phyloP scores from a whole-genome alignment of 768 basidiomycete species.

The Crassisporium funariophilum region DNA sequence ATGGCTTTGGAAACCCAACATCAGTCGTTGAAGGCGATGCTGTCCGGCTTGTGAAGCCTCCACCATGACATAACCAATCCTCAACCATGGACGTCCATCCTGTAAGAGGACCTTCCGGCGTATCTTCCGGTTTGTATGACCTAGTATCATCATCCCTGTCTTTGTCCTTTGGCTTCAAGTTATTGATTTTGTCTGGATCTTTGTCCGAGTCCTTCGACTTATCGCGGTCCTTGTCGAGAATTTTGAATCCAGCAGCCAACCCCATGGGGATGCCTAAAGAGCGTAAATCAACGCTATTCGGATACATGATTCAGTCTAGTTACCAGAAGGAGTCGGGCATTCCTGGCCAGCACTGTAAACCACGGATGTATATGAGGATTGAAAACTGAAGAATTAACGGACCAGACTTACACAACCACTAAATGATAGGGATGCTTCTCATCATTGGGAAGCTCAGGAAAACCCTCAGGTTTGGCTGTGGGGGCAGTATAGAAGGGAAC shows the following conservation, averaged over 20 bases:
- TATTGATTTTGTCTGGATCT: slow-evolving; percentile 30
- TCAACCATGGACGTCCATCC: slow-evolving; percentile 82
- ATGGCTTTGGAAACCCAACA: slow-evolving; percentile 42
- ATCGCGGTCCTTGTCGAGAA: slow-evolving; percentile 57
- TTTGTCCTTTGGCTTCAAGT: slow-evolving; percentile 38
- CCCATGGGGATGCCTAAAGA: slow-evolving; percentile 85
- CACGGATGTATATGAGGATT: slow-evolving; percentile 20
- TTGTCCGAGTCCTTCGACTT: slow-evolving; percentile 34
- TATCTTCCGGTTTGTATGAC: slow-evolving; percentile 32
- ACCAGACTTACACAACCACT: slow-evolving; percentile 65
- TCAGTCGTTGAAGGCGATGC: slow-evolving; percentile 42
- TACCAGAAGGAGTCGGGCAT: slow-evolving; percentile 80
- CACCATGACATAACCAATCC: slow-evolving; percentile 64
- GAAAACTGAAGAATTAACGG: slow-evolving; percentile 9
- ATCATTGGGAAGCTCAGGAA: slow-evolving; percentile 54
- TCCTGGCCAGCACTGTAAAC: slow-evolving; percentile 74
- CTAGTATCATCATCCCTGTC: slow-evolving; percentile 29
- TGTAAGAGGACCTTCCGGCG: slow-evolving; percentile 28
- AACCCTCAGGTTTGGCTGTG: slow-evolving; percentile 24
- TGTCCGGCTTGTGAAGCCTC: slow-evolving; percentile 29
- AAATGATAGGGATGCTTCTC: slow-evolving; percentile 73
- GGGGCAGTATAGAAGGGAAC: slow-evolving; percentile 47
- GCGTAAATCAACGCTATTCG: too few species aligned
- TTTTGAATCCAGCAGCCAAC: slow-evolving; percentile 74
- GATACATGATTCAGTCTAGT: slow-evolving; percentile 6